A percentile compares a stretch with the other conserved stretches of the same genome.
Conservation (phyloP, 140 eudicot genomes). For the Bidens hawaiensis region DNA sequence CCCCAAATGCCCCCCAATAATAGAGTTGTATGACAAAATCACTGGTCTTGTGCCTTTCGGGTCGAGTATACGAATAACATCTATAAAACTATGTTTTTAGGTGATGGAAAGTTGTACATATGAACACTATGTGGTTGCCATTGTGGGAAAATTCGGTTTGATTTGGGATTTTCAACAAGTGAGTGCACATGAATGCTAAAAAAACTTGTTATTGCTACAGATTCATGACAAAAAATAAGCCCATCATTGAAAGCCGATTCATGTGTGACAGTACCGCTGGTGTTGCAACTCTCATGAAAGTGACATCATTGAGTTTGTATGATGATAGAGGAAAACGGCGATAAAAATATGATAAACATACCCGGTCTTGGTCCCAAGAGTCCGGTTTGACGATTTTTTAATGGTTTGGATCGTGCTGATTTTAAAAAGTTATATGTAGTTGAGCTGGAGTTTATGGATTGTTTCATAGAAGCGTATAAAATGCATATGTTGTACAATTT, state of each 20-base stretch:
- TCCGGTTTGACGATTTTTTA: not conserved
- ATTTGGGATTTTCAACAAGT: conserved; percentile 93
- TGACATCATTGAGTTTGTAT: too few species aligned
- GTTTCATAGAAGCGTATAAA: not conserved
- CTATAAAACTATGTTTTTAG: too few species aligned
- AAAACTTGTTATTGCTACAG: conserved; percentile 93
- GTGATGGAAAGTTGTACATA: conserved; percentile 87
- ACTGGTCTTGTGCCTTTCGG: too few species aligned
- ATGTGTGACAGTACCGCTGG: too few species aligned
- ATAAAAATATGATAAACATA: too few species aligned
- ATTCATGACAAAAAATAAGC: conserved; percentile 70
- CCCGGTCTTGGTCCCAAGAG: not conserved
- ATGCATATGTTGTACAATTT: too few species aligned
- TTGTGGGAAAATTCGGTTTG: conserved; percentile 81
- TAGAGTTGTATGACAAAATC: too few species aligned
- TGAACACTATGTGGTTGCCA: conserved; percentile 83
- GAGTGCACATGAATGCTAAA: conserved; percentile 82
- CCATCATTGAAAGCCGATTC: conserved; percentile 77
- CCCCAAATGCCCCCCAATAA: too few species aligned
- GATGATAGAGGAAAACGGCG: too few species aligned
- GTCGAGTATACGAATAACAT: too few species aligned
- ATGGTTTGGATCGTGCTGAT: not conserved
- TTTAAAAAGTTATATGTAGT: not conserved
- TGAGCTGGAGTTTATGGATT: not conserved
- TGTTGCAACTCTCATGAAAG: too few species aligned